Evolutionary conservation across 495 filamentous ascomycete genomes (phyloP).

Genomic region (Saxophila tyrrhenica): DNA sequence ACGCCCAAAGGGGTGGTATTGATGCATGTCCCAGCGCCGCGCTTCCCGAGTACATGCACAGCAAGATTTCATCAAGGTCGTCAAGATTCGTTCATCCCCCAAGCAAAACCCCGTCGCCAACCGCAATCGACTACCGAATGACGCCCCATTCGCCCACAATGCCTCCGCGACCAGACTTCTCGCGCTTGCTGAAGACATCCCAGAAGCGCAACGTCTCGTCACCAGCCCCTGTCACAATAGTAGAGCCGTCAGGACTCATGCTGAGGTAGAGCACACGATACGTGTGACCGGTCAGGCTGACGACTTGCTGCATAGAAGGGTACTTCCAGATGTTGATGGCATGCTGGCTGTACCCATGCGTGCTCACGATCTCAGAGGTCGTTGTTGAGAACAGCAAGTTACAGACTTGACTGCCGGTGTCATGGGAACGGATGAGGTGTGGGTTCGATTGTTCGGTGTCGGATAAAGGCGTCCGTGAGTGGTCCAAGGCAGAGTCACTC

Average conservation of each 20-base stretch:
- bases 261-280: conserved; percentile 92
- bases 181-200: conserved; percentile 77
- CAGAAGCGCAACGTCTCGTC: conserved; percentile 95
- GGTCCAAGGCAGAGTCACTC: conserved; percentile 5
- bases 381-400: conserved; percentile 94
- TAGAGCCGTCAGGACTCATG: conserved; percentile 91
- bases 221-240: conserved; percentile 89
- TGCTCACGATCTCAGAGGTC: conserved; percentile 91
- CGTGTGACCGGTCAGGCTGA: conserved; percentile 87
- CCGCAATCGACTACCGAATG: conserved; percentile 8
- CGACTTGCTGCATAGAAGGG: conserved; percentile 92
- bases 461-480: conserved; percentile 1
- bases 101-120: neutral
- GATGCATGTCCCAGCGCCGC: neutral
- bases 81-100: neutral
- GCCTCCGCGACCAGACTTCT: conserved; percentile 18
- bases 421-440: conserved; percentile 29
- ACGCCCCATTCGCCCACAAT: conserved; percentile 20
- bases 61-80: neutral
- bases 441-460: conserved; percentile 6
- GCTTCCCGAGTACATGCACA: neutral
- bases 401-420: conserved; percentile 94
- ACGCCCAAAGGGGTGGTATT: neutral
- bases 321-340: conserved; percentile 99
- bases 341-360: conserved; percentile 95